A percentile compares a stretch with the other conserved stretches of the same genome.
Evolutionary conservation across 2,329 filamentous ascomycete species (phyloP).

Genomic region (Botryosphaeria agaves): DNA sequence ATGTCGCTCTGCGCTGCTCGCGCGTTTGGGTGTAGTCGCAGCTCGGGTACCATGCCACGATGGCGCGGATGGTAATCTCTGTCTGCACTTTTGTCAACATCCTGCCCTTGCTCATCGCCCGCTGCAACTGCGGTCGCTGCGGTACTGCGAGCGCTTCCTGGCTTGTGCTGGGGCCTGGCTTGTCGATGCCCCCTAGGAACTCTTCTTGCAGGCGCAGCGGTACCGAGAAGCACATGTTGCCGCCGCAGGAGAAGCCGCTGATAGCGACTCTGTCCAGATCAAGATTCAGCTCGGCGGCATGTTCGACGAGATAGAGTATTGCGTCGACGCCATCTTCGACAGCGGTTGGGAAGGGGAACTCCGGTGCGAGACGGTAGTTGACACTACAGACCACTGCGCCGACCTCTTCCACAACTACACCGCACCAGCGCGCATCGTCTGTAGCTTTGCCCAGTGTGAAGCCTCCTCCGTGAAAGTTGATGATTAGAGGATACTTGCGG

Average conservation of each 20-base stretch:
- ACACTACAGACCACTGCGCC: slow-evolving; percentile 43
- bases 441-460: slow-evolving; percentile 42
- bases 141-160: slow-evolving; percentile 4
- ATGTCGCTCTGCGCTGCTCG: slow-evolving; percentile 38
- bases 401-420: slow-evolving; percentile 35
- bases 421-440: slow-evolving; percentile 44
- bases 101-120: slow-evolving; percentile 16
- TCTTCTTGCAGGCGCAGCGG: slow-evolving; percentile 34
- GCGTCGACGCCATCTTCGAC: slow-evolving; percentile 48
- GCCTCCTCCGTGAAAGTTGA: slow-evolving; percentile 48
- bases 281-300: slow-evolving; percentile 38
- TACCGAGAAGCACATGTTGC: slow-evolving; percentile 44
- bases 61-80: slow-evolving; percentile 33
- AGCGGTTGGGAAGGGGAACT: slow-evolving; percentile 43
- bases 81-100: slow-evolving; percentile 6
- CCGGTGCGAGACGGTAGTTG: slow-evolving; percentile 42
- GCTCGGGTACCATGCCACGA: slow-evolving; percentile 45
- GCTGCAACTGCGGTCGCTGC: slow-evolving; percentile 12
- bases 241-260: slow-evolving; percentile 45
- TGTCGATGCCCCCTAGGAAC: not conserved
- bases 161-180: not conserved
- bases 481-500: slow-evolving; percentile 33
- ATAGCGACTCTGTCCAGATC: slow-evolving; percentile 39
- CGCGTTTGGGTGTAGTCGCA: slow-evolving; percentile 45
- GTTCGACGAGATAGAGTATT: slow-evolving; percentile 37